phyloP scores from a whole-genome alignment of 2,329 filamentous ascomycete species.

The Fusarium pilosicola region DNA sequence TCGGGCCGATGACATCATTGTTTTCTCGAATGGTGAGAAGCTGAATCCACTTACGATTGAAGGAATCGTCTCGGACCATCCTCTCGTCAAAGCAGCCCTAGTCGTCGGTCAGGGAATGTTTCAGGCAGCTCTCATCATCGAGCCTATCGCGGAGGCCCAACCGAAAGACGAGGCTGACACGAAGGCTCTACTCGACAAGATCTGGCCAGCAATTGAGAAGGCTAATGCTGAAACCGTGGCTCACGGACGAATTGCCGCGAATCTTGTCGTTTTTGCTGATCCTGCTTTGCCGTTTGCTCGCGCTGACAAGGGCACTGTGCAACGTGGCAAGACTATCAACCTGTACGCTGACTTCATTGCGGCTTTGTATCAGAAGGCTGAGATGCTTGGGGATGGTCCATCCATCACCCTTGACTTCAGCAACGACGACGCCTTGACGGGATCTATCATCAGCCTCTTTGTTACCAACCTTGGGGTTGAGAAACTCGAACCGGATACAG shows the following conservation, averaged over 20 bases:
- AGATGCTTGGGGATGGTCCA: accelerated
- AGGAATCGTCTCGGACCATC: not conserved
- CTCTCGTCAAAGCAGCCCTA: not conserved
- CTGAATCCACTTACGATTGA: conserved; percentile 4
- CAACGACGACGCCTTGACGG: accelerated
- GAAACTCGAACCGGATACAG: not conserved
- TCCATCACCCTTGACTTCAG: not conserved
- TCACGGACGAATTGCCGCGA: not conserved
- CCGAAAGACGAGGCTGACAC: not conserved
- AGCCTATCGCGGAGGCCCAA: not conserved
- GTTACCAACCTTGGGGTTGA: not conserved
- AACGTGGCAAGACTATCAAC: not conserved
- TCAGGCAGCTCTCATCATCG: conserved; percentile 7
- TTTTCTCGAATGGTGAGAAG: not conserved
- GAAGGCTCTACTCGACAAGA: not conserved
- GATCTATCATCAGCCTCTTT: not conserved
- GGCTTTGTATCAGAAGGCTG: not conserved
- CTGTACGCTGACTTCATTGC: not conserved
- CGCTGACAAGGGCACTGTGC: not conserved
- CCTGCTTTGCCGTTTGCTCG: not conserved
- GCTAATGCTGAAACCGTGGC: not conserved
- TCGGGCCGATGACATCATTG: conserved; percentile 5
- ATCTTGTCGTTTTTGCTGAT: not conserved
- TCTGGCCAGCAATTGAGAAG: not conserved
- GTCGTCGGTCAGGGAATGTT: not conserved